A percentile compares a stretch with the other conserved stretches of the same genome.
Conservation (phyloP, 352 stramenopile genomes). For the Aphanomyces stellatus region DNA sequence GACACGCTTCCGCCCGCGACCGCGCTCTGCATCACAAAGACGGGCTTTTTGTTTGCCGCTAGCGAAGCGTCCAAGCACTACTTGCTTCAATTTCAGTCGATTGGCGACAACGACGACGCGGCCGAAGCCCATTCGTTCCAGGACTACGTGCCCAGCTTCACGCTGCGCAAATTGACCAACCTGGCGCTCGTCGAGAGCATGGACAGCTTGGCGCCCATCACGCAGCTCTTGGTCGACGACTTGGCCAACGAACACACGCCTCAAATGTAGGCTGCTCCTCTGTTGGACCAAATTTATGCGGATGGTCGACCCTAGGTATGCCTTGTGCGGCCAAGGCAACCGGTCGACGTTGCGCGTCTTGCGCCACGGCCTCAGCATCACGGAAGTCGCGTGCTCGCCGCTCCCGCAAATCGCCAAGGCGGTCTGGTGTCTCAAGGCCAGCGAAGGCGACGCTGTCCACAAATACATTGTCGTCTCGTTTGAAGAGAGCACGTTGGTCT, state of each 20-base stretch:
- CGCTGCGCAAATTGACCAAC: slow-evolving; percentile 83
- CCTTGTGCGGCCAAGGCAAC: slow-evolving; percentile 90
- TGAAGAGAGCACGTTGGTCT: slow-evolving; percentile 96
- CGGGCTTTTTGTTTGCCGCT: slow-evolving; percentile 93
- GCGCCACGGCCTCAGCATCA: slow-evolving; percentile 93
- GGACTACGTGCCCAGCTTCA: slow-evolving; percentile 60
- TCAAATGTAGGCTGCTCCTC: slow-evolving; percentile 75
- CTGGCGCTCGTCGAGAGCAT: slow-evolving; percentile 68
- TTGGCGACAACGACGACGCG: slow-evolving; percentile 87
- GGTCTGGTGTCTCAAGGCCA: slow-evolving; percentile 93
- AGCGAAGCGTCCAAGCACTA: slow-evolving; percentile 98
- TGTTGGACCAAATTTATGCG: background rate
- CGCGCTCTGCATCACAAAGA: slow-evolving; percentile 96
- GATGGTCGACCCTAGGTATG: slow-evolving; percentile 31
- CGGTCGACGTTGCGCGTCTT: slow-evolving; percentile 92
- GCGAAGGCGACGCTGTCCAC: slow-evolving; percentile 54
- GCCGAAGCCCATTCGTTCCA: slow-evolving; percentile 39
- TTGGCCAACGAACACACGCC: slow-evolving; percentile 91
- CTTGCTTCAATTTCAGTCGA: slow-evolving; percentile 97
- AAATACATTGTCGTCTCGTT: slow-evolving; percentile 99
- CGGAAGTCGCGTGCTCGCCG: slow-evolving; percentile 94
- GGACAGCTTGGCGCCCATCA: slow-evolving; percentile 90
- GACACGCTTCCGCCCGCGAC: slow-evolving; percentile 94
- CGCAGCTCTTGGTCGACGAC: slow-evolving; percentile 93
- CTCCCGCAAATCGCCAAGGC: slow-evolving; percentile 92